Percentiles rank a stretch among this genome's conserved stretches.
Evolutionary conservation across 331 rosid genomes (phyloP).

Genomic region (Malus hybrid): DNA sequence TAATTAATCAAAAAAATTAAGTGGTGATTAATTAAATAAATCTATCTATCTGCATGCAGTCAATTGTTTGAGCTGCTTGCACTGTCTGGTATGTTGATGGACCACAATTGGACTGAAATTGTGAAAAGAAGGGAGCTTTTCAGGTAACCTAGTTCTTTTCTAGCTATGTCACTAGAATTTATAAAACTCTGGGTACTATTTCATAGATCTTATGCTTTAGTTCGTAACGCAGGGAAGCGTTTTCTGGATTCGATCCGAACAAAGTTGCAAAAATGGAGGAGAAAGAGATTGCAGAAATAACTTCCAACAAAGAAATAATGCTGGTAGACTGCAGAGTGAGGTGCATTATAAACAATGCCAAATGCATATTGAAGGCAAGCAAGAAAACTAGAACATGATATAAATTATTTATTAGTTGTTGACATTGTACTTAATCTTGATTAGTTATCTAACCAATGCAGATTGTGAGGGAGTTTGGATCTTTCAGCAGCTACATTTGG

Average conservation of each 20-base stretch:
- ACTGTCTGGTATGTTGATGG: conserved; percentile 90
- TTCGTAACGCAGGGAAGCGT: conserved; percentile 54
- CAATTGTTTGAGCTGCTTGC: conserved; percentile 96
- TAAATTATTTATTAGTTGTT: not conserved
- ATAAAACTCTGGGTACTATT: not conserved
- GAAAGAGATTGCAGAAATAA: conserved; percentile 58
- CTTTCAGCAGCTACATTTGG: conserved; percentile 93
- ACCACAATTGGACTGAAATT: conserved; percentile 96
- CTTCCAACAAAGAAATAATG: conserved; percentile 62
- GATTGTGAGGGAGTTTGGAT: conserved; percentile 78
- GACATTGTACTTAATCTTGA: not conserved
- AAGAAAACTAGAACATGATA: not conserved
- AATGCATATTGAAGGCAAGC: conserved; percentile 82
- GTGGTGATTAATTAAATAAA: conserved; percentile 1
- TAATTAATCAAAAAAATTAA: not conserved
- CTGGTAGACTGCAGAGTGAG: conserved; percentile 72
- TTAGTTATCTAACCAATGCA: conserved; percentile 13
- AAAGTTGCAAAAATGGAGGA: conserved; percentile 87
- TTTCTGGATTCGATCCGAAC: conserved; percentile 65
- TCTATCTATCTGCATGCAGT: conserved; percentile 25
- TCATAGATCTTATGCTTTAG: not conserved
- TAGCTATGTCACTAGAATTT: not conserved
- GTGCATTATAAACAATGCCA: conserved; percentile 86
- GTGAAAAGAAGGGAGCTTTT: conserved; percentile 74
- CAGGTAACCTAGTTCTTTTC: conserved; percentile 41